phyloP scores from a whole-genome alignment of 1,139 yeast genomes.

The Suzukiozyma palmioleophila region DNA sequence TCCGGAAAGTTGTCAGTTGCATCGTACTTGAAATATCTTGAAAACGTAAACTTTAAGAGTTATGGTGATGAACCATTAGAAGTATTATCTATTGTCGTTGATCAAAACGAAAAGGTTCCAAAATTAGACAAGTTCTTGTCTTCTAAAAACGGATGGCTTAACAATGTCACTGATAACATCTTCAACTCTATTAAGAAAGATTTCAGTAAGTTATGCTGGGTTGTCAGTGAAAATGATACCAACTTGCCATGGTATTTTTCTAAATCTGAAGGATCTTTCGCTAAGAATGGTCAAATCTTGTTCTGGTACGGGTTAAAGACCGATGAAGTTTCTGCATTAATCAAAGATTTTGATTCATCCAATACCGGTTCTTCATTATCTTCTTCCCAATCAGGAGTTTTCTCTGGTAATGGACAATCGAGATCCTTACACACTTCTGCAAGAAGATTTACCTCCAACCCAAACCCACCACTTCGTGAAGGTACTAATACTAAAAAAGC shows the following conservation, averaged over 20 bases:
- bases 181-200: conserved; percentile 80
- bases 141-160: conserved; percentile 91
- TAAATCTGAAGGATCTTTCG: conserved; percentile 90
- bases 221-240: conserved; percentile 84
- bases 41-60: conserved; percentile 60
- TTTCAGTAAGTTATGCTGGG: conserved; percentile 75
- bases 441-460: conserved; percentile 43
- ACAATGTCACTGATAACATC: conserved; percentile 92
- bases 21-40: conserved; percentile 72
- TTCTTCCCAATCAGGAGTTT: conserved; percentile 40
- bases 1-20: conserved; percentile 76
- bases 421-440: conserved; percentile 33
- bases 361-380: conserved; percentile 35
- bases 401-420: conserved; percentile 34
- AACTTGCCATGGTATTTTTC: conserved; percentile 90
- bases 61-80: conserved; percentile 96
- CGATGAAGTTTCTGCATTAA: conserved; percentile 58
- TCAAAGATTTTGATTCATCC: conserved; percentile 54
- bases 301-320: conserved; percentile 93
- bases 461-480: conserved; percentile 65
- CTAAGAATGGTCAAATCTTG: conserved; percentile 81
- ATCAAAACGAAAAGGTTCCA: conserved; percentile 46
- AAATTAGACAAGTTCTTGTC: conserved; percentile 83
- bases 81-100: conserved; percentile 79
- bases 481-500: conserved; percentile 60